Conservation (phyloP, 345 rosid genomes). For the Carallia brachiata region DNA sequence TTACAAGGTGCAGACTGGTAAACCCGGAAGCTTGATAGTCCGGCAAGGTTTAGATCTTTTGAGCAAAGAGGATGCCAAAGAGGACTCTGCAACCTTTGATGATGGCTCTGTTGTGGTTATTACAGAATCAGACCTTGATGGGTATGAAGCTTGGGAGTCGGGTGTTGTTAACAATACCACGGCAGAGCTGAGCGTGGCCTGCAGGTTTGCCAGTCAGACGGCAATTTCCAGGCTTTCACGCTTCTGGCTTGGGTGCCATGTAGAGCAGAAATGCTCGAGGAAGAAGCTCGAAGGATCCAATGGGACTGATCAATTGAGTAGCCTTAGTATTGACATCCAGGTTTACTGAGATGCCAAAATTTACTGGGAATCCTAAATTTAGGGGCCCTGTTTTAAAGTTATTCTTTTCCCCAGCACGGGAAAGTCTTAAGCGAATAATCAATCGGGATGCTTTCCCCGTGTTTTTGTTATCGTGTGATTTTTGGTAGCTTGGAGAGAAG, state of each 20-base stretch:
- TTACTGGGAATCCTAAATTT: background rate
- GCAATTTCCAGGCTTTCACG: conserved; percentile 75
- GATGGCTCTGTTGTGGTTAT: conserved; percentile 80
- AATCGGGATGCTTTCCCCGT: background rate
- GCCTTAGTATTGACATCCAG: conserved; percentile 72
- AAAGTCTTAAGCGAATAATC: background rate
- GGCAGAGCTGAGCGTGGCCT: conserved; percentile 68
- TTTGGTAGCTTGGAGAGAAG: background rate
- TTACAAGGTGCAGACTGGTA: conserved; percentile 22
- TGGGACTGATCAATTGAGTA: conserved; percentile 41
- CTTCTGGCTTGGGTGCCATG: conserved; percentile 54
- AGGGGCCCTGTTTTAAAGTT: background rate
- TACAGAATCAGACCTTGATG: conserved; percentile 78
- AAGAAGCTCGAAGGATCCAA: conserved; percentile 37
- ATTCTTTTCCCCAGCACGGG: background rate
- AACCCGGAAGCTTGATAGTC: background rate
- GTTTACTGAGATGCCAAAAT: conserved; percentile 51
- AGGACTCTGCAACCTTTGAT: conserved; percentile 45
- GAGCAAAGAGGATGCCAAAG: background rate
- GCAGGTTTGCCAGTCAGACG: conserved; percentile 58
- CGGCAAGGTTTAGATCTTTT: conserved; percentile 26
- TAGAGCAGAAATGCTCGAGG: conserved; percentile 26
- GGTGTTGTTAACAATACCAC: conserved; percentile 33
- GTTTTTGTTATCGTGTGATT: background rate
- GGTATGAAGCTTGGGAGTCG: conserved; percentile 49